Base-by-base conservation (phyloP, 331 rosid genomes). In the Quercus lobata region DNA sequence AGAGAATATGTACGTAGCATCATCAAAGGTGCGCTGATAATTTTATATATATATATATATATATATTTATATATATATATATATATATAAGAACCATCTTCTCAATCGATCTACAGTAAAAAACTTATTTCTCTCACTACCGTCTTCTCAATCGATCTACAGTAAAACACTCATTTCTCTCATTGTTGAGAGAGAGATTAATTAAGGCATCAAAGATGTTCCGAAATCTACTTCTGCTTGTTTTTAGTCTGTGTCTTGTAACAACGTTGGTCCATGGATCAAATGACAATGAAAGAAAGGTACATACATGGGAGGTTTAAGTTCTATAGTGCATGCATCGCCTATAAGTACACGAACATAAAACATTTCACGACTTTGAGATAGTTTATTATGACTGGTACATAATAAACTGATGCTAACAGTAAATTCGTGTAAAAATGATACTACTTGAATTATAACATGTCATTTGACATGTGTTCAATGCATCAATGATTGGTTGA, bases 231-330 rank as follows among this genome's bases (percentile, higher is more conserved):
- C 17, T 65, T 3, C 32, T 81, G 53, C 15, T 79, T 63, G 56
- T 72, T 8, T 76, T 83, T n/a, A 37, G 17, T 83, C 56, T 82
- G 52, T 75, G 49, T 72, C 32, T 75, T 1, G 30, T 68, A 18
- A 76, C 79, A 9, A 68, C 83, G 4, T 73, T 53, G 30, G 80
- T 76, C 75, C 83, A 77, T 14, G 86, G 81, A 34, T 46, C 80
- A 71, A 34, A 57, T 62, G 32, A 56, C 62, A 74, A 69, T 15
- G 89, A 73, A 81, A 83, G 91, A 81, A 88, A 81, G 91, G 88
- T 86, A 81, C 17, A 18, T 62, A 18, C 7, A 22, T 14, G 44
- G 3, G 4, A 7, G 12, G 2, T 35, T 55, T 14, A 17, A 2
- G 16, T 16, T 17, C 4, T 22, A 6, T 1, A 46, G 54, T 12